Conservation (phyloP, 2,329 filamentous ascomycete genomes). For the Sporothrix globosa region DNA sequence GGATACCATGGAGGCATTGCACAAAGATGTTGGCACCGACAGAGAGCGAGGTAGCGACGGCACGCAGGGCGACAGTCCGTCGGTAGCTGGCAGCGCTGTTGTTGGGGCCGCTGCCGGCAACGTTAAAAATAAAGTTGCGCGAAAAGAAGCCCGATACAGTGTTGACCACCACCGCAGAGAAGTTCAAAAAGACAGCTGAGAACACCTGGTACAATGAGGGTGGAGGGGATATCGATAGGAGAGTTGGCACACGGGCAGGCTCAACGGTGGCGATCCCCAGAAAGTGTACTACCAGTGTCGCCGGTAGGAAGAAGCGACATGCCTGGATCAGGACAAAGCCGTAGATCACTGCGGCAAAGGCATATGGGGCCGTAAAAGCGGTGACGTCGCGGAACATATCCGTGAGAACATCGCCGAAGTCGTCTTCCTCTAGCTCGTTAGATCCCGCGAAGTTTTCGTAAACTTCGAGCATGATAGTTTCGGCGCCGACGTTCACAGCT, state of each 20-base stretch:
- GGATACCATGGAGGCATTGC: conserved; percentile 66
- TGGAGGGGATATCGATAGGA: not conserved
- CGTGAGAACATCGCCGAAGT: not conserved
- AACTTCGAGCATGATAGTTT: conserved; percentile 21
- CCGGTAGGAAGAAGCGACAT: conserved; percentile 70
- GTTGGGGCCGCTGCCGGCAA: not conserved
- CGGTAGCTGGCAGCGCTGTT: not conserved
- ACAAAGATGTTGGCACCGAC: conserved; percentile 65
- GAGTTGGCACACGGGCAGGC: conserved; percentile 51
- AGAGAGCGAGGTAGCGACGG: conserved; percentile 60
- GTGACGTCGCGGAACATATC: conserved; percentile 20
- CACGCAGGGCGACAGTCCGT: conserved; percentile 65
- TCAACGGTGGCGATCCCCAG: conserved; percentile 69
- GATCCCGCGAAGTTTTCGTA: conserved; percentile 24
- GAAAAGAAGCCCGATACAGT: conserved; percentile 48
- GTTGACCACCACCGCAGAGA: conserved; percentile 5
- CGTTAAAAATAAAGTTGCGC: conserved; percentile 71
- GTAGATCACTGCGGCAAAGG: conserved; percentile 74
- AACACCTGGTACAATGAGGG: not conserved
- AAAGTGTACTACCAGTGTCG: conserved; percentile 75
- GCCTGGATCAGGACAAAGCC: conserved; percentile 70
- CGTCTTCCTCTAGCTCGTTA: conserved; percentile 12
- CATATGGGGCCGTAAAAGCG: conserved; percentile 58
- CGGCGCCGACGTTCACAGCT: conserved; percentile 24
- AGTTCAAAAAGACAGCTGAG: conserved; percentile 19